Percentiles rank a stretch among this genome's conserved stretches.
Conservation (phyloP, 2,329 filamentous ascomycete species). For the Seiridium unicorne region DNA sequence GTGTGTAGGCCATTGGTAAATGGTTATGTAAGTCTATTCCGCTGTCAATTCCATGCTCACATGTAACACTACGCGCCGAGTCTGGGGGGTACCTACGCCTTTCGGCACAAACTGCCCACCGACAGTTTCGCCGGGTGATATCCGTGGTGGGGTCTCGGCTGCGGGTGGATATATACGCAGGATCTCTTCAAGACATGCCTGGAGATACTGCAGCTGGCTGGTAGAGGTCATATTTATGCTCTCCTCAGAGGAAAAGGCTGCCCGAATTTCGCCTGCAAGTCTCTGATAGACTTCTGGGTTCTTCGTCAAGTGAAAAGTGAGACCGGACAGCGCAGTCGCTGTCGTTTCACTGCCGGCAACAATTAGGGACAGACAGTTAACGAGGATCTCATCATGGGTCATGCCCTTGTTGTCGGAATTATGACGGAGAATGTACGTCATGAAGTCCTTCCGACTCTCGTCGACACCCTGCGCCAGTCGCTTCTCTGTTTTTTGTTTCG, state of each 20-base stretch:
- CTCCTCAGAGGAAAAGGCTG: conserved; percentile 8
- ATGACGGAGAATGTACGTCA: conserved; percentile 11
- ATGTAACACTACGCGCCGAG: neutral
- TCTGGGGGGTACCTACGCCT: conserved; percentile 19
- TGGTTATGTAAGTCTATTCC: conserved; percentile 26
- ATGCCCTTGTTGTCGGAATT: conserved; percentile 5
- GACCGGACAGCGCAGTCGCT: conserved; percentile 13
- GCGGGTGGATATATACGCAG: conserved; percentile 29
- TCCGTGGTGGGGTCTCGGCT: conserved; percentile 24
- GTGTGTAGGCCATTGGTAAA: conserved; percentile 34
- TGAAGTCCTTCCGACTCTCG: conserved; percentile 14
- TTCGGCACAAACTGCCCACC: conserved; percentile 12
- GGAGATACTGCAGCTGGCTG: conserved; percentile 23
- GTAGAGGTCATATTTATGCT: conserved; percentile 14
- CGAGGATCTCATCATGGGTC: conserved; percentile 9
- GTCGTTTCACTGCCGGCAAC: conserved; percentile 18
- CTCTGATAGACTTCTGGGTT: conserved; percentile 1
- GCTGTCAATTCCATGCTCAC: neutral
- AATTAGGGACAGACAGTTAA: conserved; percentile 13
- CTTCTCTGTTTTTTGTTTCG: neutral
- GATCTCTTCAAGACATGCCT: conserved; percentile 27
- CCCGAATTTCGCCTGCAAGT: conserved; percentile 14
- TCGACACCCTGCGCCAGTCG: conserved; percentile 1
- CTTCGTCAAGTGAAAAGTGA: conserved; percentile 10
- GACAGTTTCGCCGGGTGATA: conserved; percentile 20